A percentile compares a stretch with the other conserved stretches of the same genome.
These are phyloP conservation scores for Pharnaceum exiguum DNA, from an alignment of 148 eudicot species.

Conservation along the genomic window DNA sequence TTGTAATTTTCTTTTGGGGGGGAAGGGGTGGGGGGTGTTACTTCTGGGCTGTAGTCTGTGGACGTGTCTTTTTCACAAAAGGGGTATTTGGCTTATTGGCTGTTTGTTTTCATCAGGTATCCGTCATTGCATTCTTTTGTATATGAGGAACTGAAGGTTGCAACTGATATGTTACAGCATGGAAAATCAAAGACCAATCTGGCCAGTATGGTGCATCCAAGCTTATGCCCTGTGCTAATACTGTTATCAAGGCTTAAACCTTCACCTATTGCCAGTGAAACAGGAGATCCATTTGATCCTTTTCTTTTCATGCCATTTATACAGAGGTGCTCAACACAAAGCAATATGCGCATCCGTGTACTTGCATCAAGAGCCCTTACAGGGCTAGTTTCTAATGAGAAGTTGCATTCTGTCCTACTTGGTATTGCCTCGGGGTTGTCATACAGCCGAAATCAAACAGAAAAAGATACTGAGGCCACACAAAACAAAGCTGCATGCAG, in stretches of 20 bases:
- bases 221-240: slow-evolving; percentile 87
- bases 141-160: slow-evolving; percentile 58
- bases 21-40: too few species aligned
- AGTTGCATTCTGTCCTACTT: slow-evolving; percentile 55
- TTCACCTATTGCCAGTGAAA: slow-evolving; percentile 81
- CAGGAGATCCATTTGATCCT: slow-evolving; percentile 81
- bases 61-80: too few species aligned
- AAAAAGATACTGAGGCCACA: background rate
- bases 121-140: slow-evolving; percentile 83
- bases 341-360: slow-evolving; percentile 75
- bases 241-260: slow-evolving; percentile 89
- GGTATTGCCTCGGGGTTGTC: slow-evolving; percentile 74
- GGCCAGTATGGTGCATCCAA: slow-evolving; percentile 78
- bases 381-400: slow-evolving; percentile 87
- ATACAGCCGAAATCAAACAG: slow-evolving; percentile 21
- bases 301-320: slow-evolving; percentile 85
- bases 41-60: background rate
- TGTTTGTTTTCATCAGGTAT: slow-evolving; percentile 48
- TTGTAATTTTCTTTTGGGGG: too few species aligned
- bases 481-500: slow-evolving; percentile 5
- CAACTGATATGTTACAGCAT: slow-evolving; percentile 60
- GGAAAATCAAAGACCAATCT: slow-evolving; percentile 48
- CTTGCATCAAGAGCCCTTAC: slow-evolving; percentile 87
- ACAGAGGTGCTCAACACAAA: slow-evolving; percentile 74
- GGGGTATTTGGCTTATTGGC: slow-evolving; percentile 19